Evolutionary conservation across 1,284 basidiomycete species (phyloP), one percentile per base, ranked within the genome.

Genomic region (Chiua sp.): DNA sequence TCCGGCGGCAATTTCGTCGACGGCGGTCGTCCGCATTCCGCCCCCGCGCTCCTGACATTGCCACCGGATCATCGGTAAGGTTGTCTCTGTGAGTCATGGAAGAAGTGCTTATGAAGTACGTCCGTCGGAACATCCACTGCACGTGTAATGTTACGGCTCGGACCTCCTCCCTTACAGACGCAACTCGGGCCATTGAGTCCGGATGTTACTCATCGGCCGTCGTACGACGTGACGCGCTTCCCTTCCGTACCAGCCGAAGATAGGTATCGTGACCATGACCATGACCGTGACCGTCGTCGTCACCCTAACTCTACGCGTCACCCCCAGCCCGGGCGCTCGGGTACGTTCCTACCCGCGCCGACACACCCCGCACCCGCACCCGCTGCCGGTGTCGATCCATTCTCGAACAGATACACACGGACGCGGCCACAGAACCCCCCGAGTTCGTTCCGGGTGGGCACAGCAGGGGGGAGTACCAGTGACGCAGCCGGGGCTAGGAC

Each of bases 61-160:
- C 69, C 12, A 76, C 78, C 44, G 68, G 79, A 53, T 69, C 75
- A 33, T 77, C 77, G 30, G 75, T 78, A 53, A 65, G 61, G 7
- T 2, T 10, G 7, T 33, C 20, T 42, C 16, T 2, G 16, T 35
- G 7, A 11, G 20, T 56, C 35, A 12, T 23, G 46, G 16, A 13
- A 16, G 20, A 18, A 18, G 37, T 39, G 18, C 37, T 39, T 20
- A 39, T 20, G 37, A 39, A 7, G 37, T 35, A 13, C 30, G 30
- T 10, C 30, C 10, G 30, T 32, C 30, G 7, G n/a, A 7, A 8
- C 22, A 0, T 44, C 39, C 3, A 57, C n/a, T 26, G 5, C 39
- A 10, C 42, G n/a, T 30, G n/a, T 13, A 7, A 7, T 39, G 7
- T 20, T 16, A 23, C 18, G 76, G 72, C 72, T 72, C 7, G 73